Percentiles rank a stretch among this genome's conserved stretches.
These are phyloP conservation scores for Orobanche coerulescens DNA, from an alignment of 257 asterid genomes.

Conservation along the genomic window DNA sequence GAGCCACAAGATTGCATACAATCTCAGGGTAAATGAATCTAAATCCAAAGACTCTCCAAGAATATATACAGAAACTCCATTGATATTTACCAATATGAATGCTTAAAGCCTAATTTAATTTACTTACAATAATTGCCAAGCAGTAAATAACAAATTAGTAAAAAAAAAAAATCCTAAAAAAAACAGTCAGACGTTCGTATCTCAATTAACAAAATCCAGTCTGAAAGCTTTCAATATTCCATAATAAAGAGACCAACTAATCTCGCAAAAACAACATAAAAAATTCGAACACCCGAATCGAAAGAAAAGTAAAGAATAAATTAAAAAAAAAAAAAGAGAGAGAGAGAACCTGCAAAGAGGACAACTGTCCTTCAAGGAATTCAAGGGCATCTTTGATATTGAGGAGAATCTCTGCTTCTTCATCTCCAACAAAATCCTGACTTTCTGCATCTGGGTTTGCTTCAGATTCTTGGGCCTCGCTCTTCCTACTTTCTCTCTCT, in stretches of 20 bases:
- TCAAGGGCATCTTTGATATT: conserved; percentile 73
- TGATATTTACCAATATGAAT: background rate
- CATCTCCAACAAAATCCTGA: conserved; percentile 27
- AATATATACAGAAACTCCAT: background rate
- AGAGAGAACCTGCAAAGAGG: conserved; percentile 79
- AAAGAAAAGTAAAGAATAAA: background rate
- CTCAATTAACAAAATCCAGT: conserved; percentile 11
- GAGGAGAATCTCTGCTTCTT: conserved; percentile 53
- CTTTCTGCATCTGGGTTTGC: conserved; percentile 18
- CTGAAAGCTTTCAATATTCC: conserved; percentile 2
- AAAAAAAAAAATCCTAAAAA: background rate
- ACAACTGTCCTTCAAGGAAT: conserved; percentile 69
- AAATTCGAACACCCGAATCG: background rate
- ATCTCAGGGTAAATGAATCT: background rate
- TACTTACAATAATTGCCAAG: background rate
- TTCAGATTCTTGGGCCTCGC: conserved; percentile 16
- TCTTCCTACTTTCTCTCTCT: conserved; percentile 20
- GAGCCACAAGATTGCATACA: background rate
- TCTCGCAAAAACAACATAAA: conserved; percentile 2
- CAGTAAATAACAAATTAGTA: background rate
- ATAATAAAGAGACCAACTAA: background rate
- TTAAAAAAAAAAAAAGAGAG: background rate
- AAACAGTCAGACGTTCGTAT: no score
- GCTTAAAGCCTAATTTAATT: background rate
- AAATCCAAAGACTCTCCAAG: background rate